These are phyloP conservation scores for Paecilomyces sp. DNA, from an alignment of 2,329 filamentous ascomycete species.

Conservation along the genomic window DNA sequence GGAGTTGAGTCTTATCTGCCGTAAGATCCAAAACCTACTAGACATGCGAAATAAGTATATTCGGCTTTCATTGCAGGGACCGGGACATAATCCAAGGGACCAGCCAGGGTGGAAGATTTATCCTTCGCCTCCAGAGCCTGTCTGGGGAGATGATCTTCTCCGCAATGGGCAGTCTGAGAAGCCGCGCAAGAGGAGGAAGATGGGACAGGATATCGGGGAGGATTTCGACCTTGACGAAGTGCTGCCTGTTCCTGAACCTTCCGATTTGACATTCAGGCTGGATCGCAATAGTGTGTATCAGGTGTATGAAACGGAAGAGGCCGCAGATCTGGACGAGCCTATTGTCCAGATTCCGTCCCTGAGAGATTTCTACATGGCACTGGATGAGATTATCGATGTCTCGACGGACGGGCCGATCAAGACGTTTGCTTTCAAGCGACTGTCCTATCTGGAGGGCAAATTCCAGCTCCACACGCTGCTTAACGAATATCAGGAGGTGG, in stretches of 20 bases:
- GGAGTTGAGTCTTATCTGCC: slow-evolving; percentile 80
- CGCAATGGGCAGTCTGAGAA: slow-evolving; percentile 28
- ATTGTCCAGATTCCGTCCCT: slow-evolving; percentile 82
- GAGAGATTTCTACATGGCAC: slow-evolving; percentile 90
- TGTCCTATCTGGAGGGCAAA: slow-evolving; percentile 94
- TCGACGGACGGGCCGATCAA: slow-evolving; percentile 95
- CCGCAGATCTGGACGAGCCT: slow-evolving; percentile 57
- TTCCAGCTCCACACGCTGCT: slow-evolving; percentile 90
- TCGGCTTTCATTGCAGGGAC: slow-evolving; percentile 70
- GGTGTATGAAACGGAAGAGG: slow-evolving; percentile 67
- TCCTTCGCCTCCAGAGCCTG: slow-evolving; percentile 82
- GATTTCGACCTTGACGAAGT: slow-evolving; percentile 81
- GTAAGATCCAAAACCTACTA: slow-evolving; percentile 82
- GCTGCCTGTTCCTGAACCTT: slow-evolving; percentile 63
- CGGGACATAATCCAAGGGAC: slow-evolving; percentile 82
- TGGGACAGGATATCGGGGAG: slow-evolving; percentile 82
- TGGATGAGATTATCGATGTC: slow-evolving; percentile 79
- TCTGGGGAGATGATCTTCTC: slow-evolving; percentile 61
- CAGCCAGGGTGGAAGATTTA: slow-evolving; percentile 79
- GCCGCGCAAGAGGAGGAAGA: slow-evolving; percentile 61
- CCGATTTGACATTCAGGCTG: slow-evolving; percentile 67
- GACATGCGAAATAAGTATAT: slow-evolving; percentile 88
- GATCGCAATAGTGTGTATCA: slow-evolving; percentile 87
- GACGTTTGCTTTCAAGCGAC: slow-evolving; percentile 88
- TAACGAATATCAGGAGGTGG: slow-evolving; percentile 96